phyloP scores from a whole-genome alignment of 352 stramenopile genomes.

The Peronosclerospora sorghi region DNA sequence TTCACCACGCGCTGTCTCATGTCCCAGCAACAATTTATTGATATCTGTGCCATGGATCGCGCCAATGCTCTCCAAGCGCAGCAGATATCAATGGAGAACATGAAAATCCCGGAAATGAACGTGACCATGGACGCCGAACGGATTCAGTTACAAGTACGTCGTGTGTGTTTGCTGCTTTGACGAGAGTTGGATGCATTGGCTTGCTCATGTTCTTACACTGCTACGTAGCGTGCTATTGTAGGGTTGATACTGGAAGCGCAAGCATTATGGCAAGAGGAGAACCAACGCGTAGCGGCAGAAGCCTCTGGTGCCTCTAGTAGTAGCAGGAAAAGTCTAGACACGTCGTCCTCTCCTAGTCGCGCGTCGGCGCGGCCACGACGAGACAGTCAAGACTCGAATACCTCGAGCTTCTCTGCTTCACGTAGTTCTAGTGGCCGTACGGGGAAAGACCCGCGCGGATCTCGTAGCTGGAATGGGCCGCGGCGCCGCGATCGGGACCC shows the following conservation, averaged over 20 bases:
- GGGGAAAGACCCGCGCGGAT: constrained; percentile 15
- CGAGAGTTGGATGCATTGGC: not conserved
- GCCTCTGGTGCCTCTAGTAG: constrained; percentile 3
- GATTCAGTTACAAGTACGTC: constrained; percentile 41
- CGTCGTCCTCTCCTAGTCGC: constrained; percentile 9
- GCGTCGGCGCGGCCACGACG: constrained; percentile 10
- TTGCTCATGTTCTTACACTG: constrained; percentile 2
- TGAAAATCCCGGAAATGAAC: constrained; percentile 62
- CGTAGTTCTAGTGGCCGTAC: constrained; percentile 24
- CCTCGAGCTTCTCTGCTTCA: constrained; percentile 27
- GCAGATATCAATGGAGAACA: constrained; percentile 55
- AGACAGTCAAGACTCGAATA: constrained; percentile 26
- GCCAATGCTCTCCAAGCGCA: constrained; percentile 46
- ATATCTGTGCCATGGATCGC: constrained; percentile 61
- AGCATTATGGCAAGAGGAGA: constrained; percentile 51
- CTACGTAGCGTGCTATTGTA: constrained; percentile 47
- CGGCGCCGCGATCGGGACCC: constrained; percentile 24
- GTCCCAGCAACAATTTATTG: constrained; percentile 71
- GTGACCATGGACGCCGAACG: constrained; percentile 36
- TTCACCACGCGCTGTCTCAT: constrained; percentile 57
- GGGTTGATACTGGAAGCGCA: constrained; percentile 60
- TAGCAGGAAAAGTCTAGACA: constrained; percentile 15
- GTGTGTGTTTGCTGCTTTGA: not conserved
- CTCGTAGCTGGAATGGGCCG: constrained; percentile 18
- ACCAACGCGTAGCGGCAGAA: constrained; percentile 9